These are phyloP conservation scores for Spergularia marina DNA, from an alignment of 148 eudicot species.

Conservation along the genomic window DNA sequence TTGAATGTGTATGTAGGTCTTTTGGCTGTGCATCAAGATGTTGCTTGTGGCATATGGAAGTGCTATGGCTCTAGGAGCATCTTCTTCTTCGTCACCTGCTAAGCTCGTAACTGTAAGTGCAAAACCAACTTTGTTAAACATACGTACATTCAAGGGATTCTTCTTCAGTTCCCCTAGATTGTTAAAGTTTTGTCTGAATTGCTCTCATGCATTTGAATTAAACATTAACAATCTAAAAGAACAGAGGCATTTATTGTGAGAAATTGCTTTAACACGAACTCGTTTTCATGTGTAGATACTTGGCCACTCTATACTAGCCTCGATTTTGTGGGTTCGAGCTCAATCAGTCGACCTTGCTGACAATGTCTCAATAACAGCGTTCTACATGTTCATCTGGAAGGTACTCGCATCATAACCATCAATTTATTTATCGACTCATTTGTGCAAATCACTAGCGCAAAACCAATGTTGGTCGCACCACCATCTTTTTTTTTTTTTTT, in stretches of 20 bases:
- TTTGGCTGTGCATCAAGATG: conserved; percentile 45
- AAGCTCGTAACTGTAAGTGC: conserved; percentile 32
- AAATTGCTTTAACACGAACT: neutral
- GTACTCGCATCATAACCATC: neutral
- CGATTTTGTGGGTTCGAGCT: conserved; percentile 31
- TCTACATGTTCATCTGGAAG: conserved; percentile 61
- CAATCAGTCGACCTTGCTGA: conserved; percentile 31
- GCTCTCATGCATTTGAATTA: too few relatives aligned
- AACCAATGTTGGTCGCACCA: too few relatives aligned
- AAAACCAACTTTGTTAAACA: too few relatives aligned
- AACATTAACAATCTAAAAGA: too few relatives aligned
- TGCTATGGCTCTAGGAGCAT: conserved; percentile 34
- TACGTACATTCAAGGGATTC: too few relatives aligned
- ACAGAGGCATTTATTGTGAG: too few relatives aligned
- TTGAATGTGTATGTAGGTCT: conserved; percentile 31
- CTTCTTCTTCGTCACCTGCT: conserved; percentile 22
- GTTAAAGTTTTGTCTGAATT: too few relatives aligned
- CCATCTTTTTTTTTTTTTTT: too few relatives aligned
- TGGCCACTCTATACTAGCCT: conserved; percentile 41
- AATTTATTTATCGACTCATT: too few relatives aligned
- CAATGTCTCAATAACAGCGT: conserved; percentile 39
- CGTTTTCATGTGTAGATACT: conserved; percentile 28
- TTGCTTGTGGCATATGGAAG: conserved; percentile 39
- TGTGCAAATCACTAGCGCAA: too few relatives aligned
- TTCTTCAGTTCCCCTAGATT: too few relatives aligned